Conservation (phyloP, 148 eudicot genomes). For the Silene conica region DNA sequence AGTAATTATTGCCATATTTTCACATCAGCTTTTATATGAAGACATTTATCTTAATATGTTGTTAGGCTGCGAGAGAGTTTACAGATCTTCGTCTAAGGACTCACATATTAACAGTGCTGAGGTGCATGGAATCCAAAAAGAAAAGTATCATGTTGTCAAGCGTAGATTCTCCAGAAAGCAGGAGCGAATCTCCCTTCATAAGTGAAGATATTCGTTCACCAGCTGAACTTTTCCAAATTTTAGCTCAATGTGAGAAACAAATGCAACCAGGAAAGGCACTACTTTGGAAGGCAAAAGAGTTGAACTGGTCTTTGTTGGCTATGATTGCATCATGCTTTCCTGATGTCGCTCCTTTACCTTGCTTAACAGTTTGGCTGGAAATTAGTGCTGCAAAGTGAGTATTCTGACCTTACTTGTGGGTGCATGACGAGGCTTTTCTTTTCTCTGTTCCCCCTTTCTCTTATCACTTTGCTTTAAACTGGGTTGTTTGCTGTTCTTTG, state of each 20-base stretch:
- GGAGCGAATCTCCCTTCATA: slow-evolving; percentile 33
- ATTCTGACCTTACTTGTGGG: slow-evolving; percentile 12
- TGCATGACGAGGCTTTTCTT: background rate
- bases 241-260: slow-evolving; percentile 81
- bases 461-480: background rate
- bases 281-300: slow-evolving; percentile 74
- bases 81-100: slow-evolving; percentile 68
- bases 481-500: too few species aligned
- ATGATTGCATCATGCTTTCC: slow-evolving; percentile 90
- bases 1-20: background rate
- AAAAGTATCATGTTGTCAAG: slow-evolving; percentile 39
- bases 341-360: slow-evolving; percentile 76
- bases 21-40: slow-evolving; percentile 4
- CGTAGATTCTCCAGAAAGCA: slow-evolving; percentile 35
- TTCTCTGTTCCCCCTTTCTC: too few species aligned
- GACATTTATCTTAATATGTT: background rate
- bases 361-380: slow-evolving; percentile 92
- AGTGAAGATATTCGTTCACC: slow-evolving; percentile 43
- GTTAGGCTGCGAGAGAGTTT: slow-evolving; percentile 84
- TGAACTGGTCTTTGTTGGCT: slow-evolving; percentile 93
- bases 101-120: slow-evolving; percentile 80
- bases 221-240: slow-evolving; percentile 71
- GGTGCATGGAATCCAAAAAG: slow-evolving; percentile 68
- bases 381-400: slow-evolving; percentile 87
- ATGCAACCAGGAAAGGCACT: slow-evolving; percentile 79